phyloP scores from a whole-genome alignment of 2,329 filamentous ascomycete genomes.

The Ascochyta pisi region DNA sequence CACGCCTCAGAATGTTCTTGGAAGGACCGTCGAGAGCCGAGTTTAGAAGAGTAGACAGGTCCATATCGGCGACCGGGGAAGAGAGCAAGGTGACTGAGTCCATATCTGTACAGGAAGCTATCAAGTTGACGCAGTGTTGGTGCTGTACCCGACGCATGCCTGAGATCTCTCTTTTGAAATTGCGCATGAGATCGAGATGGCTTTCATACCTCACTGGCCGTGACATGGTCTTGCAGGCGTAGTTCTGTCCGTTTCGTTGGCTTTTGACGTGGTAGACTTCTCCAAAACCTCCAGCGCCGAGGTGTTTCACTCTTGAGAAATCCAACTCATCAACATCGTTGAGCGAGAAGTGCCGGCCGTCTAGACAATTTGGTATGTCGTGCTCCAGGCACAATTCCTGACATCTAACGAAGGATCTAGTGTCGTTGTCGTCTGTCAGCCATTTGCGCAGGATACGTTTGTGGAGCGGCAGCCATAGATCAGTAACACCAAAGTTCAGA shows the following conservation, averaged over 20 bases:
- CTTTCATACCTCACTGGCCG: not conserved
- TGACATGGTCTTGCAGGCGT: constrained; percentile 6
- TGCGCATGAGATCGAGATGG: constrained; percentile 10
- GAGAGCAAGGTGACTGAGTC: constrained; percentile 22
- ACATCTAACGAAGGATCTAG: not conserved
- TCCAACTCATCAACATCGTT: not conserved
- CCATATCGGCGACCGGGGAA: constrained; percentile 26
- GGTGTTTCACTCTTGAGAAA: not conserved
- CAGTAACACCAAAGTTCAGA: not conserved
- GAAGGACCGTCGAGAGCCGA: not conserved
- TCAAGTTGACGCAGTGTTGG: constrained; percentile 21
- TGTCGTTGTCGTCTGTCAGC: not conserved
- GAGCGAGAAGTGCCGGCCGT: not conserved
- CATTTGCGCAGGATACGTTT: not conserved
- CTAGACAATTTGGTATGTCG: not conserved
- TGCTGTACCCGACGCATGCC: constrained; percentile 27
- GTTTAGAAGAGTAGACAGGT: constrained; percentile 22
- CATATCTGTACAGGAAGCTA: constrained; percentile 25
- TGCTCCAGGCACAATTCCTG: not conserved
- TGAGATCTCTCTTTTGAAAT: constrained; percentile 21
- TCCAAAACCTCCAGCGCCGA: constrained; percentile 8
- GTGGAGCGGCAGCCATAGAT: constrained; percentile 5
- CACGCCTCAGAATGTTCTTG: not conserved
- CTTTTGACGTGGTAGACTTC: not conserved
- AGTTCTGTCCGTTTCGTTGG: not conserved